Percentiles rank a stretch among this genome's conserved stretches.
These are phyloP conservation scores for Daldinia loculata DNA, from an alignment of 495 filamentous ascomycete species.

Conservation along the genomic window DNA sequence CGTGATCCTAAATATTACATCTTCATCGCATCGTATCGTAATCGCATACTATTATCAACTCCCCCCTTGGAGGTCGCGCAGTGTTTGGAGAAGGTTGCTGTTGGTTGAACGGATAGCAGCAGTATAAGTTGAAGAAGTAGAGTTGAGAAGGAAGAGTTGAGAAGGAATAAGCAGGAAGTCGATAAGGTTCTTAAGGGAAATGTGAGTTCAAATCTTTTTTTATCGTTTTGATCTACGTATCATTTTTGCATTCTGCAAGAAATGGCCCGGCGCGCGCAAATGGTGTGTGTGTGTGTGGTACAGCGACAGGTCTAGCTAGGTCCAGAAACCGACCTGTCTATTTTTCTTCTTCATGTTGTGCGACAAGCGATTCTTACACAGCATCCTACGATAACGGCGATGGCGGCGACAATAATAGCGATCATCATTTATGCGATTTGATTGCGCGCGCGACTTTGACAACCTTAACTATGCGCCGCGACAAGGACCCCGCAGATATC, in stretches of 20 bases:
- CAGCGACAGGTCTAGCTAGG: constrained; percentile 21
- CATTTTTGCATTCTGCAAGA: constrained; percentile 12
- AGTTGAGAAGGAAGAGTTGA: too few relatives aligned
- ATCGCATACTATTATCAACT: constrained; percentile 30
- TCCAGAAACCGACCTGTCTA: constrained; percentile 10
- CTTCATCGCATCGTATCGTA: constrained; percentile 25
- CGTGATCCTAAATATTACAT: constrained; percentile 35
- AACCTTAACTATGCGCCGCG: neutral
- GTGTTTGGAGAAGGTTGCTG: constrained; percentile 41
- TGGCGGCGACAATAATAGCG: constrained; percentile 1
- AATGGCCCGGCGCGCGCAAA: constrained; percentile 25
- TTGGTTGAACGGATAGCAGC: constrained; percentile 36
- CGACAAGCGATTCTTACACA: constrained; percentile 20
- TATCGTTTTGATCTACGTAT: constrained; percentile 10
- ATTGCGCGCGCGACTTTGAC: constrained; percentile 8
- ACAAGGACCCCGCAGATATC: neutral
- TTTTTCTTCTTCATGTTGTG: constrained; percentile 23
- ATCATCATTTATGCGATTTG: constrained; percentile 4
- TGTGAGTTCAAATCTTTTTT: constrained; percentile 28
- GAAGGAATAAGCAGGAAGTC: constrained; percentile 24
- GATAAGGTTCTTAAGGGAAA: constrained; percentile 19
- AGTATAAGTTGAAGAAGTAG: constrained; percentile 16
- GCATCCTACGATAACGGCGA: constrained; percentile 4
- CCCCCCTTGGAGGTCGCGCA: constrained; percentile 33
- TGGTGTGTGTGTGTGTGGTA: constrained; percentile 45